These are phyloP conservation scores for Fraxinus latifolia DNA, from an alignment of 305 asterid genomes.

Conservation along the genomic window DNA sequence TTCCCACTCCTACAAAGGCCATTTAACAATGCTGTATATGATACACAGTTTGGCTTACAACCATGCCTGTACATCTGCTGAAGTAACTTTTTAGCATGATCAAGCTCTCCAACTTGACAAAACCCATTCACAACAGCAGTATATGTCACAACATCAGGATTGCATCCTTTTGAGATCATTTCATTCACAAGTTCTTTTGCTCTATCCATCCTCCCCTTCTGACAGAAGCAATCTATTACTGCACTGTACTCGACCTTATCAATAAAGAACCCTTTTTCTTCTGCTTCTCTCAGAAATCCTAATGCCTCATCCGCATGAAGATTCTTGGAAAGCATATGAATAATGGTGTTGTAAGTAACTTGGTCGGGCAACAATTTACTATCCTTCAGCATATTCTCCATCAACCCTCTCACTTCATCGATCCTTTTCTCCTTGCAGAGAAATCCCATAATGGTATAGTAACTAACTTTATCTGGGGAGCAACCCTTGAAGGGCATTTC, in stretches of 20 bases:
- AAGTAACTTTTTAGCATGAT: constrained; percentile 69
- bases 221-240: constrained; percentile 66
- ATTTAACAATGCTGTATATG: constrained; percentile 71
- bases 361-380: constrained; percentile 63
- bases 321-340: constrained; percentile 76
- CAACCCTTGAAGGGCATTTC: constrained; percentile 72
- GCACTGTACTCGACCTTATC: constrained; percentile 81
- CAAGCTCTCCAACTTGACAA: constrained; percentile 56
- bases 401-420: constrained; percentile 54
- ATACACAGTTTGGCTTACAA: constrained; percentile 76
- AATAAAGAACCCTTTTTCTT: constrained; percentile 57
- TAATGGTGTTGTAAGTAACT: constrained; percentile 59
- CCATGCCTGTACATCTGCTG: constrained; percentile 80
- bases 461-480: constrained; percentile 78
- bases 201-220: constrained; percentile 53
- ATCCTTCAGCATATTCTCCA: constrained; percentile 65
- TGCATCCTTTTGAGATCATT: constrained; percentile 69
- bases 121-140: constrained; percentile 76
- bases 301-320: constrained; percentile 75
- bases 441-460: constrained; percentile 61
- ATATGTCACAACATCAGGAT: constrained; percentile 92
- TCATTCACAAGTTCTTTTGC: constrained; percentile 74
- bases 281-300: constrained; percentile 66
- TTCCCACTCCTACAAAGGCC: constrained; percentile 76
- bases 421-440: constrained; percentile 61